Percentiles rank a stretch among this genome's conserved stretches.
Evolutionary conservation across 2,329 filamentous ascomycete species (phyloP).

Genomic region (Trichoderma sp.): DNA sequence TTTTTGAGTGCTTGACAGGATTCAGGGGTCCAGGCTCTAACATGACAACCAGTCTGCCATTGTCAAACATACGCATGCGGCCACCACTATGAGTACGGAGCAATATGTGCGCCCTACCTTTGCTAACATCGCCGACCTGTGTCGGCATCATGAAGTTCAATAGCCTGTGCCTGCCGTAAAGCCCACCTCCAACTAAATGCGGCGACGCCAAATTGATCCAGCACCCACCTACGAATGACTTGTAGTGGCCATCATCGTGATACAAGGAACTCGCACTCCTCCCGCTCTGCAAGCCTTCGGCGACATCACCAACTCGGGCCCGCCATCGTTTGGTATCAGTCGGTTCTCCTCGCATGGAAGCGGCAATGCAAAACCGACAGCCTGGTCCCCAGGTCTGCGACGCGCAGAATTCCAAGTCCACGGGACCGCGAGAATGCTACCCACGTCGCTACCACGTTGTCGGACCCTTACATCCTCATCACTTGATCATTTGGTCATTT

Average conservation of each 20-base stretch:
- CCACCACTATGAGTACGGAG: neutral
- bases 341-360: neutral
- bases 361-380: neutral
- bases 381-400: neutral
- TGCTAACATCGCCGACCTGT: neutral
- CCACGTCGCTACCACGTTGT: neutral
- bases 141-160: neutral
- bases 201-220: neutral
- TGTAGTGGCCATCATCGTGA: neutral
- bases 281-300: neutral
- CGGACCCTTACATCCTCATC: neutral
- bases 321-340: neutral
- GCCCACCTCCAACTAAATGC: neutral
- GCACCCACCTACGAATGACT: neutral
- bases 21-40: neutral
- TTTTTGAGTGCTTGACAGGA: neutral
- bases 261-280: neutral
- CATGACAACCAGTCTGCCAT: neutral
- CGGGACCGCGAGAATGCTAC: neutral
- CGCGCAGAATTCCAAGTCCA: constrained; percentile 1
- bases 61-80: neutral
- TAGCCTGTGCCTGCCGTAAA: neutral
- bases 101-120: neutral
- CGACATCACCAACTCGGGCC: neutral
- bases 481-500: constrained; percentile 11